Conservation (phyloP, 2,329 filamentous ascomycete genomes). For the Penicillium sp. region DNA sequence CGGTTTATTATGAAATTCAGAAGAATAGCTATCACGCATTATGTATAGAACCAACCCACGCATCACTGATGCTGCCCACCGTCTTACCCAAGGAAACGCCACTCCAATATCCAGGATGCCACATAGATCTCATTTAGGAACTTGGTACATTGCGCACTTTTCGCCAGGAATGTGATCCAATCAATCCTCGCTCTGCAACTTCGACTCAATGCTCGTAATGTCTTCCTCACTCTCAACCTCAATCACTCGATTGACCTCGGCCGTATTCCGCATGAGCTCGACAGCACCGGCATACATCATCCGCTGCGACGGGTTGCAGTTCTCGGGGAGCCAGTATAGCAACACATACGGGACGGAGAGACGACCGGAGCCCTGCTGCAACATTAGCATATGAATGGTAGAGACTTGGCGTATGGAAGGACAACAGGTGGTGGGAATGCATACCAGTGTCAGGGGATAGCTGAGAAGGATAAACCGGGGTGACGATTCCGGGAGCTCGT, state of each 20-base stretch:
- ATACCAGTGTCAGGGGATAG: conserved; percentile 85
- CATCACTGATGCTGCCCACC: background rate
- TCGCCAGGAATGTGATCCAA: background rate
- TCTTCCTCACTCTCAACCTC: conserved; percentile 84
- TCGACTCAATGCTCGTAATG: conserved; percentile 77
- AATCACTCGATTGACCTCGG: conserved; percentile 85
- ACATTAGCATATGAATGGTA: background rate
- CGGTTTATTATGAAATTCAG: background rate
- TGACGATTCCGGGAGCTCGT: conserved; percentile 90
- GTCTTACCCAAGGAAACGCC: background rate
- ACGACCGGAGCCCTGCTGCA: conserved; percentile 73
- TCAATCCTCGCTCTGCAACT: conserved; percentile 50
- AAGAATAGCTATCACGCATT: background rate
- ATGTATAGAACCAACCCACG: background rate
- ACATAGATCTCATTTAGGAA: background rate
- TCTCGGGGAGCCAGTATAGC: conserved; percentile 91
- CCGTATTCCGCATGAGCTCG: conserved; percentile 91
- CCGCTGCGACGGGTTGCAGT: conserved; percentile 81
- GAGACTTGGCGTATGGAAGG: background rate
- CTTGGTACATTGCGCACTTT: background rate
- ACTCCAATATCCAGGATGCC: background rate
- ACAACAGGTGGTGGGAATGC: conserved; percentile 4
- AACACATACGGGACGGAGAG: conserved; percentile 91
- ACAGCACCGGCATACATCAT: conserved; percentile 98
- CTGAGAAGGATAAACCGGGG: conserved; percentile 89